Conservation (phyloP, 768 basidiomycete species). For the Lentinula sp. region DNA sequence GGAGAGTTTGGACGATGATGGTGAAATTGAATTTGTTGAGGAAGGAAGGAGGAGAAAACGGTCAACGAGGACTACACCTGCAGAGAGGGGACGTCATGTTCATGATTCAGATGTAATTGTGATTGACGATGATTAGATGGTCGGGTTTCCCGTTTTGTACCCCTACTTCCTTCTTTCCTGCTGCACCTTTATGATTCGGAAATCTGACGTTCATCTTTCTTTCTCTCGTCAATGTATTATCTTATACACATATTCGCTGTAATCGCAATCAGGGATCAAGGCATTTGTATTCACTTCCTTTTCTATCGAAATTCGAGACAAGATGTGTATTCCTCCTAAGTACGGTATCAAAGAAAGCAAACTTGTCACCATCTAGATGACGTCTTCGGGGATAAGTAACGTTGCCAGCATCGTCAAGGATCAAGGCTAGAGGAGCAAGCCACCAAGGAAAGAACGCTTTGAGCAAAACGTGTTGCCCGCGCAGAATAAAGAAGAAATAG, state of each 20-base stretch:
- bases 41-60: not conserved
- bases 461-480: not conserved
- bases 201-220: too few species aligned
- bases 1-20: not conserved
- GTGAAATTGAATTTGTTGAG: not conserved
- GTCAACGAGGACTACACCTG: not conserved
- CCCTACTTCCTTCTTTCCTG: not conserved
- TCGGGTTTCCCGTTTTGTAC: not conserved
- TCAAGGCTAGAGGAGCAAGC: not conserved
- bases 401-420: slow-evolving; percentile 1
- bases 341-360: not conserved
- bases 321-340: not conserved
- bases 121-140: not conserved
- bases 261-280: not conserved
- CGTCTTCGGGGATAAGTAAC: not conserved
- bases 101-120: not conserved
- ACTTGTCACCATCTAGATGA: not conserved
- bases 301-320: not conserved
- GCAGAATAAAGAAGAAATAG: not conserved
- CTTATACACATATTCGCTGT: not conserved
- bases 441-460: too few species aligned
- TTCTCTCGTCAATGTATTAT: not conserved
- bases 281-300: not conserved
- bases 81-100: not conserved
- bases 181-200: not conserved